Evolutionary conservation across 164 flowering plant species (phyloP), one percentile per base, ranked within the genome.

Genomic region (Stephania yunnanensis): DNA sequence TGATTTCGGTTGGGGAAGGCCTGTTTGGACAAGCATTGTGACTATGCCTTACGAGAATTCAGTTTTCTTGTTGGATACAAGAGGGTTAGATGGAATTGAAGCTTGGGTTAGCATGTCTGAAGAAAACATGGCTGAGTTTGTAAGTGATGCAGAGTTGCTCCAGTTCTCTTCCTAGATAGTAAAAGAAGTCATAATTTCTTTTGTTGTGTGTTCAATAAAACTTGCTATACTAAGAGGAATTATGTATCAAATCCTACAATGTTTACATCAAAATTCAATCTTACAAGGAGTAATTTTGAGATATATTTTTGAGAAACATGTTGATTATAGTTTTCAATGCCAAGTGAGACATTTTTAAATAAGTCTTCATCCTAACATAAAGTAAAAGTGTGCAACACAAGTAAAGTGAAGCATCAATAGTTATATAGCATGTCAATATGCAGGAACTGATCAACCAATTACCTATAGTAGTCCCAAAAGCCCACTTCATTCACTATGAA

Each of bases 101-200:
- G 84, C 82, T 4, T 82, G 83, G 86, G 74, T 85, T 61, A 79
- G 68, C 44, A 13, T 80, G 67, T 73, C 46, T 10, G 83, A 83
- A 44, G 71, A 70, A n/a, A 80, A 80, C 22, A 82, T 79, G 79
- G 67, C 61, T 11, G 52, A 74, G 4, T 74, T 83, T 11, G 79
- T 80, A 55, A 61, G 42, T 0, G 81, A 78, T 64, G 22, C 46
- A 0, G 84, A 82, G 79, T 69, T 84, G 11, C 65, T 58, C n/a
- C 7, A 7, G n/a, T 58, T 58, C n/a, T n/a, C 65, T 58, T 58
- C 64, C 7, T n/a, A 48, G 53, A 48, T 4, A 36, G 42, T 36
- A 36, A 36, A 36, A 2, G 42, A 36, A 36, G 42, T 36, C 3
- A 36, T 1, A 36, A 36, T 36, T 36, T 36, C 25, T 36, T 36